phyloP scores from a whole-genome alignment of 129 eudicot species.

The Logfia minima region DNA sequence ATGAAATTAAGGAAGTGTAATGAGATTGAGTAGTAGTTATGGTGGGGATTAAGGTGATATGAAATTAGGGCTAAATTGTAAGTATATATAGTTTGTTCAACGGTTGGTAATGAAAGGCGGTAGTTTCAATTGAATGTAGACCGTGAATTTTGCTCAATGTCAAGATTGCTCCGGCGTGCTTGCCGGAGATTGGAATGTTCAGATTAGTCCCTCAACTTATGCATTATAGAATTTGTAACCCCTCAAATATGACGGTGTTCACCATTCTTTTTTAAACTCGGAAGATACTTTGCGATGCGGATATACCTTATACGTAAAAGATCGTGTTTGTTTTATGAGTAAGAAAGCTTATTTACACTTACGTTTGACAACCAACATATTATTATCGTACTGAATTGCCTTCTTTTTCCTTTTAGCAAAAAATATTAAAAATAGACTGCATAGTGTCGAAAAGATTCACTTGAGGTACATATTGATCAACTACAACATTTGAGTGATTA shows the following conservation, averaged over 20 bases:
- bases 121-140: constrained; percentile 26
- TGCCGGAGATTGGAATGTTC: constrained; percentile 23
- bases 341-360: too few relatives aligned
- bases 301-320: too few relatives aligned
- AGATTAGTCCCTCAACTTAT: constrained; percentile 8
- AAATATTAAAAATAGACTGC: too few relatives aligned
- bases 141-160: constrained; percentile 28
- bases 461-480: too few relatives aligned
- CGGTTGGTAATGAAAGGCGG: constrained; percentile 33
- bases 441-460: too few relatives aligned
- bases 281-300: too few relatives aligned
- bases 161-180: constrained; percentile 24
- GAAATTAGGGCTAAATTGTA: background rate
- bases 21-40: constrained; percentile 3
- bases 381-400: too few relatives aligned
- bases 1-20: background rate
- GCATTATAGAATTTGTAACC: background rate
- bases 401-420: too few relatives aligned
- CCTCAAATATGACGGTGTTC: background rate
- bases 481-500: too few relatives aligned
- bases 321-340: too few relatives aligned
- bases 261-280: too few relatives aligned
- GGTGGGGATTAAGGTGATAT: constrained; percentile 6
- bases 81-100: constrained; percentile 5
- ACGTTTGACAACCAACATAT: too few relatives aligned